These are phyloP conservation scores for Xylariomycetidae sp. DNA, from an alignment of 2,329 filamentous ascomycete genomes.

Conservation along the genomic window DNA sequence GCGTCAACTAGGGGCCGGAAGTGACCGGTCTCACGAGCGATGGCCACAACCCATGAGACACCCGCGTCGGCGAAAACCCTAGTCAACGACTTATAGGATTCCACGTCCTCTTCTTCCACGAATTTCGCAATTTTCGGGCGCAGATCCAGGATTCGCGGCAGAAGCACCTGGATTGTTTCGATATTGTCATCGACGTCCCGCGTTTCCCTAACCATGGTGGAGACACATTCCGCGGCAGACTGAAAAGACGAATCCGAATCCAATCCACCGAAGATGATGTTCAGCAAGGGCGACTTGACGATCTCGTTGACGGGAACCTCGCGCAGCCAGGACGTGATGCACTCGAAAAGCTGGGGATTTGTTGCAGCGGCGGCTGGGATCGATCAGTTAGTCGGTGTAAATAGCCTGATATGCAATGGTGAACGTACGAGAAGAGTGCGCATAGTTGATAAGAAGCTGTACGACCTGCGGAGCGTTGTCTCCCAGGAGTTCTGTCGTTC, in stretches of 20 bases:
- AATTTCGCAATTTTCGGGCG: slow-evolving; percentile 69
- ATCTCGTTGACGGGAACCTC: slow-evolving; percentile 83
- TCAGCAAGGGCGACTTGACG: slow-evolving; percentile 77
- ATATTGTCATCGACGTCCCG: slow-evolving; percentile 88
- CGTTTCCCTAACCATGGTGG: slow-evolving; percentile 86
- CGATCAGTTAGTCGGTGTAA: slow-evolving; percentile 14
- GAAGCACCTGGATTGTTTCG: slow-evolving; percentile 72
- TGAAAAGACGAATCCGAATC: slow-evolving; percentile 73
- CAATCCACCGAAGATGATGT: slow-evolving; percentile 72
- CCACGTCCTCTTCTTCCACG: slow-evolving; percentile 74
- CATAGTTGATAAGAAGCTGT: slow-evolving; percentile 79
- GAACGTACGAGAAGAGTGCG: slow-evolving; percentile 77
- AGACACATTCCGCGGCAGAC: slow-evolving; percentile 85
- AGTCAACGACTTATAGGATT: slow-evolving; percentile 82
- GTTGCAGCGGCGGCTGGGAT: slow-evolving; percentile 63
- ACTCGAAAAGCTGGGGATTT: slow-evolving; percentile 88
- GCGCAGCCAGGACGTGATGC: slow-evolving; percentile 92
- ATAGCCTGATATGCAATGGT: neutral
- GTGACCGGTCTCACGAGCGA: slow-evolving; percentile 73
- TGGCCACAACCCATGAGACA: slow-evolving; percentile 88
- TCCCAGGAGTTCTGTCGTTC: slow-evolving; percentile 83
- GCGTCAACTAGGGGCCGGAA: slow-evolving; percentile 84
- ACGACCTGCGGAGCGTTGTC: slow-evolving; percentile 88
- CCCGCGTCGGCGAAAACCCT: slow-evolving; percentile 89
- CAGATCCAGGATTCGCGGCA: slow-evolving; percentile 72